Base-by-base conservation (phyloP, 23 red algal species). In the Porphyridium purpureum region DNA sequence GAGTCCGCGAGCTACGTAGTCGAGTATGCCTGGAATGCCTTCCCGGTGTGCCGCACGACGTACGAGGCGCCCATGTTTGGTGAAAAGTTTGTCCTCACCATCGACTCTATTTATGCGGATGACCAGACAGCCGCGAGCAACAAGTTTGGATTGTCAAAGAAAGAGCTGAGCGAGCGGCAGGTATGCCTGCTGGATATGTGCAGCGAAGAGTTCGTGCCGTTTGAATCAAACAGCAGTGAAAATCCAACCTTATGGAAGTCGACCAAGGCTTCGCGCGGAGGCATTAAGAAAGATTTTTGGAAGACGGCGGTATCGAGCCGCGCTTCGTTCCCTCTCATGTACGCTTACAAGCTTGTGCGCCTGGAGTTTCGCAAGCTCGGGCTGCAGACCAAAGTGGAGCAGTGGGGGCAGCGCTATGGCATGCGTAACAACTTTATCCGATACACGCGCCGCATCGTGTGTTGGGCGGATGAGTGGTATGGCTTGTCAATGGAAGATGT, bases 391-490 rank as follows among this genome's bases (percentile, higher is more conserved):
- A 29, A 54, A 1, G 62, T 70, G 15, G 81, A 87, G 35, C 40
- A 70, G 26, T 87, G 81, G 81, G 70, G 81, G 40, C 70, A 76
- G 4, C 46, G 62, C 7, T 66, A 87, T 50, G 81, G 64, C 6
- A 22, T 87, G 31, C 25, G 55, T 5, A 52, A 60, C 31, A 50
- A 70, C 27, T 87, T 87, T 60, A 33, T 87, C 3, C 62, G 64
- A 5, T 87, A 76, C 52, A 60, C 70, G 24, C 60, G 81, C 8
- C 58, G 69, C 38, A 47, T 70, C 1, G 48, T 87, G 27, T 87
- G 81, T 47, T 87, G 81, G 81, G 70, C 77, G 46, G 81, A 87
- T 35, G 55, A 60, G 23, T 87, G 81, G 81, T 55, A 55, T 21
- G 70, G 69, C 3, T 24, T 70, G 56, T 49, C 72, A 2, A 62